phyloP scores from a whole-genome alignment of 257 asterid species.

The Solanum appendiculatum region DNA sequence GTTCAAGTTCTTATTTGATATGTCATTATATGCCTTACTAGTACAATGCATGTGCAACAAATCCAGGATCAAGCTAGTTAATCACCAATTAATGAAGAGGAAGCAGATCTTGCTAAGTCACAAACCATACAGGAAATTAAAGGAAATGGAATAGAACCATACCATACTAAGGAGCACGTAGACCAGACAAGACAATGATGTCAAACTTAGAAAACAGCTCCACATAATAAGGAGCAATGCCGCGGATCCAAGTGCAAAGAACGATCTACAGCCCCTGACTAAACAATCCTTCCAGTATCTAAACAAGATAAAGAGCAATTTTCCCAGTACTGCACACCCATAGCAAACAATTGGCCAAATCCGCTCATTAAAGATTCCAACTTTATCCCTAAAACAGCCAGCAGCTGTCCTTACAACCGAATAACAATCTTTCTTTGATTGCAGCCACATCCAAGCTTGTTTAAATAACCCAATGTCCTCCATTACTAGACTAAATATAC shows the following conservation, averaged over 20 bases:
- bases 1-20: neutral
- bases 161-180: conserved; percentile 97
- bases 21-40: neutral
- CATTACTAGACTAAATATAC: conserved; percentile 27
- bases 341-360: conserved; percentile 93
- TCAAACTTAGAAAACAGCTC: conserved; percentile 95
- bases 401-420: conserved; percentile 44
- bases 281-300: conserved; percentile 71
- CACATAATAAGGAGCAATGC: conserved; percentile 92
- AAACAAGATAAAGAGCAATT: conserved; percentile 41
- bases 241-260: conserved; percentile 76
- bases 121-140: neutral
- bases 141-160: conserved; percentile 18
- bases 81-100: neutral
- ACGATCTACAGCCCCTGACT: conserved; percentile 55
- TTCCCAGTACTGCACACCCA: conserved; percentile 62
- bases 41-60: neutral
- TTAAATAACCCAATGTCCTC: conserved; percentile 95
- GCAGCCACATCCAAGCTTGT: conserved; percentile 89
- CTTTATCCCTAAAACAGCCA: conserved; percentile 62
- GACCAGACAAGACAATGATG: conserved; percentile 81
- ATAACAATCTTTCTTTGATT: conserved; percentile 61
- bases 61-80: neutral
- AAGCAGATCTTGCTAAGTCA: neutral
- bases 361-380: conserved; percentile 64